Evolutionary conservation across 257 asterid genomes (phyloP).

Genomic region (Solanum appendiculatum): DNA sequence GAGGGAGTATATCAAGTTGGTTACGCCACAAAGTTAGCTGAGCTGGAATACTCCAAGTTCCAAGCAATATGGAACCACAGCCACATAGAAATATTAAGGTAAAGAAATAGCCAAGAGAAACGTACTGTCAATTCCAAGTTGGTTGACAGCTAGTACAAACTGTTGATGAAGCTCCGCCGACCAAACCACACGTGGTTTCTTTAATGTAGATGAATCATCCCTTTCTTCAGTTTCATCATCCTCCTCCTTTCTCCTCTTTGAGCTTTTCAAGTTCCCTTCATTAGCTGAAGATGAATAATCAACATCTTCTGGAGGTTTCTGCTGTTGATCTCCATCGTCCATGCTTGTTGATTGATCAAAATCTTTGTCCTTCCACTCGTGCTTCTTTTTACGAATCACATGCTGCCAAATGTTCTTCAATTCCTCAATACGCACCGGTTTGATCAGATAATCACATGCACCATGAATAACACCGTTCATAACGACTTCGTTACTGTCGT

Average conservation of each 20-base stretch:
- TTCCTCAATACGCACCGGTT: constrained; percentile 92
- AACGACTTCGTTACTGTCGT: constrained; percentile 76
- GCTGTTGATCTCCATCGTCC: constrained; percentile 60
- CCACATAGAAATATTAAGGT: background rate
- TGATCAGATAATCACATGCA: constrained; percentile 90
- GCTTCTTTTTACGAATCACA: constrained; percentile 74
- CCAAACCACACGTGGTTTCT: constrained; percentile 97
- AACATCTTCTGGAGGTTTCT: constrained; percentile 47
- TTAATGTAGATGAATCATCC: constrained; percentile 67
- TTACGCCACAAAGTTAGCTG: background rate
- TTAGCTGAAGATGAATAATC: constrained; percentile 72
- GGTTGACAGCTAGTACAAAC: constrained; percentile 92
- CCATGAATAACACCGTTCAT: constrained; percentile 98
- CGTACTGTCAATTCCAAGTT: constrained; percentile 92
- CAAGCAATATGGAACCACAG: background rate
- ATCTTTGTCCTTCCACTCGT: constrained; percentile 64
- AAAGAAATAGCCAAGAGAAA: background rate
- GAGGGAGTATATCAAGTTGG: background rate
- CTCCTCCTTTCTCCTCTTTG: constrained; percentile 75
- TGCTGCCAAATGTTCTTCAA: constrained; percentile 98
- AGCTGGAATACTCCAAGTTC: background rate
- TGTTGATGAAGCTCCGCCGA: constrained; percentile 97
- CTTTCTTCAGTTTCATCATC: constrained; percentile 79
- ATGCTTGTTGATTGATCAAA: constrained; percentile 49
- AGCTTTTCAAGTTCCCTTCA: constrained; percentile 63